Percentiles rank a stretch among this genome's conserved stretches.
Conservation (phyloP, 305 asterid genomes). For the Solanum hybrid region DNA sequence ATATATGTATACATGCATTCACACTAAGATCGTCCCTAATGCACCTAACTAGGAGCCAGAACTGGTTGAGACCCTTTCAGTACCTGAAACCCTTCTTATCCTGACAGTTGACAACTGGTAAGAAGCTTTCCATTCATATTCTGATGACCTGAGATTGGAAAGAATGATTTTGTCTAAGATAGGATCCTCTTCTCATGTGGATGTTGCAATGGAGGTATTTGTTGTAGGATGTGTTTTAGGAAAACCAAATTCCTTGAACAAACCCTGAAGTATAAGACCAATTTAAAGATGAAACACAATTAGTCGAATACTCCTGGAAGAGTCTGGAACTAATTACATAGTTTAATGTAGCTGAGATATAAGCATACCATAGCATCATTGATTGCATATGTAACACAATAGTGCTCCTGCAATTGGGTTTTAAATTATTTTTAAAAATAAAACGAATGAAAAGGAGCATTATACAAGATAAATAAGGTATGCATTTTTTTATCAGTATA, state of each 20-base stretch:
- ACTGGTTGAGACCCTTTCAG: not conserved
- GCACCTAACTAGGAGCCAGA: constrained; percentile 9
- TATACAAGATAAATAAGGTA: not conserved
- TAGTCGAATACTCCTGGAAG: not conserved
- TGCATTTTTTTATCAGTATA: not conserved
- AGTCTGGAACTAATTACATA: not conserved
- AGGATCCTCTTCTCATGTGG: constrained; percentile 2
- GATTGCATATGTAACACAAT: constrained; percentile 79
- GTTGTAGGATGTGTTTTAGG: constrained; percentile 19
- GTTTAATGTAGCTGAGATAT: not conserved
- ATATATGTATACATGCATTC: constrained; percentile 19
- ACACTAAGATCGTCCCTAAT: constrained; percentile 13
- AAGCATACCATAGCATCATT: constrained; percentile 71
- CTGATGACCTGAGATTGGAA: not conserved
- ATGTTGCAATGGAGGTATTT: constrained; percentile 13
- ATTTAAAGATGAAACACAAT: not conserved
- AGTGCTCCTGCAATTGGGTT: constrained; percentile 71
- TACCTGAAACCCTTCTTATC: not conserved
- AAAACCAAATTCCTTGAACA: constrained; percentile 60
- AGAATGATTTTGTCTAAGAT: not conserved
- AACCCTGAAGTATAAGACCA: constrained; percentile 40
- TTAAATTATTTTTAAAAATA: not conserved
- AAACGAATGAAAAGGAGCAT: not conserved
- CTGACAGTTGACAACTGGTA: not conserved
- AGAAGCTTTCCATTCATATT: not conserved